These are phyloP conservation scores for Pseudogymnoascus verrucosus DNA, from an alignment of 2,329 filamentous ascomycete genomes.

Conservation along the genomic window DNA sequence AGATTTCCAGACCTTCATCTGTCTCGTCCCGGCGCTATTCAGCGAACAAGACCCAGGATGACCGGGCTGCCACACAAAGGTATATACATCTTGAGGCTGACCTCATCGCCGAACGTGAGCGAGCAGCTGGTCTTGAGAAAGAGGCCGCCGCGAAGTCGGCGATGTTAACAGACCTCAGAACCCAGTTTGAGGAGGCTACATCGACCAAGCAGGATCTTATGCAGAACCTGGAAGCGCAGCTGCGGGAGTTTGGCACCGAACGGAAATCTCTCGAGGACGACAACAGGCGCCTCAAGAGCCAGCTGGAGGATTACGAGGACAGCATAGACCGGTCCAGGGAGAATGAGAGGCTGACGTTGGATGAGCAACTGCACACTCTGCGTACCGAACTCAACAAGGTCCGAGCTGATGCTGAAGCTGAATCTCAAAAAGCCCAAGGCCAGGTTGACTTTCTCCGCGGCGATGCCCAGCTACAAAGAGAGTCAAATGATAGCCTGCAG, in stretches of 20 bases:
- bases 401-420: constrained; percentile 48
- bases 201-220: constrained; percentile 91
- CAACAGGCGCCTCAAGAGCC: constrained; percentile 65
- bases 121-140: constrained; percentile 57
- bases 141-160: constrained; percentile 53
- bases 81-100: constrained; percentile 69
- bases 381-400: constrained; percentile 63
- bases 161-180: constrained; percentile 54
- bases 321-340: constrained; percentile 83
- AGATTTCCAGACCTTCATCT: constrained; percentile 49
- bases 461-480: constrained; percentile 50
- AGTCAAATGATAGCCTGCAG: constrained; percentile 51
- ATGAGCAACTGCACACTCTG: constrained; percentile 60
- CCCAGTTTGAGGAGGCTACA: constrained; percentile 73
- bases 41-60: constrained; percentile 49
- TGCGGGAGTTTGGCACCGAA: constrained; percentile 80
- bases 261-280: constrained; percentile 76
- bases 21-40: constrained; percentile 54
- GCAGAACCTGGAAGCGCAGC: constrained; percentile 86
- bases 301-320: constrained; percentile 83
- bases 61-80: constrained; percentile 53
- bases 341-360: constrained; percentile 64
- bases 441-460: constrained; percentile 56
- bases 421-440: constrained; percentile 49
- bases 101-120: constrained; percentile 64